phyloP scores from a whole-genome alignment of 83 land plant genomes.

The Isoetes engelmannii region DNA sequence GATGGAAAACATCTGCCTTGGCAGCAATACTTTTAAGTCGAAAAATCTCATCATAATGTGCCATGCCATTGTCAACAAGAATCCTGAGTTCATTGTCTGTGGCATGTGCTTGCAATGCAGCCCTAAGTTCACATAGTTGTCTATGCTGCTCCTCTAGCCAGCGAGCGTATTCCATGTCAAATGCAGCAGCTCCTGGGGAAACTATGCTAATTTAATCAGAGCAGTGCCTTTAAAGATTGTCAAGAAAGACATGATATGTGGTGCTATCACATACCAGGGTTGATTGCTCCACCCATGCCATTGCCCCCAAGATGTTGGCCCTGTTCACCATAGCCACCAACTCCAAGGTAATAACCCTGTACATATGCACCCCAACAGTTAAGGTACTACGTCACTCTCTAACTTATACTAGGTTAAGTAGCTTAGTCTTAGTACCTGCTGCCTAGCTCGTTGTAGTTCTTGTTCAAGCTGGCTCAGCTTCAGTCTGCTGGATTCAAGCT shows the following conservation, averaged over 20 bases:
- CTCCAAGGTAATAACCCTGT: slow-evolving; percentile 53
- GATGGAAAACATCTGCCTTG: slow-evolving; percentile 49
- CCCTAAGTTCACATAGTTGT: slow-evolving; percentile 53
- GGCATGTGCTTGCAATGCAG: slow-evolving; percentile 56
- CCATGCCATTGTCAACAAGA: slow-evolving; percentile 34
- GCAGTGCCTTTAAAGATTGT: too few species aligned
- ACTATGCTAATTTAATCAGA: neutral
- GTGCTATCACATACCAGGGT: slow-evolving; percentile 16
- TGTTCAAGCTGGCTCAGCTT: slow-evolving; percentile 74
- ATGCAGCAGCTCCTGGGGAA: slow-evolving; percentile 37
- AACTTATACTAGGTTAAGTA: neutral
- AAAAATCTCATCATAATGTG: slow-evolving; percentile 44
- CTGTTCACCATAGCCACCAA: slow-evolving; percentile 43
- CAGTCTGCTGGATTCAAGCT: slow-evolving; percentile 63
- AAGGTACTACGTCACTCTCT: neutral
- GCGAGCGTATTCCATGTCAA: slow-evolving; percentile 64
- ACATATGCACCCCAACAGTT: neutral
- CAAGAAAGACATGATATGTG: neutral
- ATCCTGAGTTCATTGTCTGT: slow-evolving; percentile 59
- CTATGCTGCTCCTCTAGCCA: slow-evolving; percentile 76
- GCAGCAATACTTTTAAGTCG: slow-evolving; percentile 46
- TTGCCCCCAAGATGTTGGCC: slow-evolving; percentile 54
- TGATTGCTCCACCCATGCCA: slow-evolving; percentile 34
- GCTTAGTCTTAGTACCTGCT: slow-evolving; percentile 41
- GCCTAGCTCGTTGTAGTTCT: slow-evolving; percentile 68